Conservation (phyloP, 495 filamentous ascomycete species). For the Xylaria intraflava region DNA sequence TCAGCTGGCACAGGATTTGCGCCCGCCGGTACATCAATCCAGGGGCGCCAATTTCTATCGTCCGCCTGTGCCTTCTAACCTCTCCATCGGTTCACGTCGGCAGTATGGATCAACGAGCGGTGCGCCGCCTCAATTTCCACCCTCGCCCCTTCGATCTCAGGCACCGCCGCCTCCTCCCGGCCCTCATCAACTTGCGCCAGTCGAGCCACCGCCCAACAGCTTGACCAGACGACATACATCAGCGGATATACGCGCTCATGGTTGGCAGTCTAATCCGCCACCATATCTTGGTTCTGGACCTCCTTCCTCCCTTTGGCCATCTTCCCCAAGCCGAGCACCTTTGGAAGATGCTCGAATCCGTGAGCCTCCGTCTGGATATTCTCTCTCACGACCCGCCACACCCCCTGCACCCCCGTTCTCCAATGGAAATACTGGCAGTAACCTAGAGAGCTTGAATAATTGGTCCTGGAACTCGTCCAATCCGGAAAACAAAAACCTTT, state of each 20-base stretch:
- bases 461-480: slow-evolving; percentile 49
- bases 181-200: slow-evolving; percentile 69
- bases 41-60: slow-evolving; percentile 51
- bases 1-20: slow-evolving; percentile 81
- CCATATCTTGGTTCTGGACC: slow-evolving; percentile 67
- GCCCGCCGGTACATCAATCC: slow-evolving; percentile 46
- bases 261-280: slow-evolving; percentile 71
- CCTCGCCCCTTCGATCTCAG: slow-evolving; percentile 64
- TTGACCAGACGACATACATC: slow-evolving; percentile 86
- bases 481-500: slow-evolving; percentile 38
- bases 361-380: slow-evolving; percentile 76
- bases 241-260: slow-evolving; percentile 86
- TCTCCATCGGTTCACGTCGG: slow-evolving; percentile 70
- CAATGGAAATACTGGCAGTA: slow-evolving; percentile 34
- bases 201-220: slow-evolving; percentile 68
- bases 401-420: slow-evolving; percentile 50
- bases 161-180: slow-evolving; percentile 58
- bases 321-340: slow-evolving; percentile 64
- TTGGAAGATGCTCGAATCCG: slow-evolving; percentile 73
- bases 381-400: slow-evolving; percentile 72
- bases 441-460: slow-evolving; percentile 44
- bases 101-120: slow-evolving; percentile 69
- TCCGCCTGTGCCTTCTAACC: slow-evolving; percentile 70
- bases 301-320: slow-evolving; percentile 74
- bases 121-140: slow-evolving; percentile 59